Conservation (phyloP, 2,329 filamentous ascomycete species). For the Aspergillus arachidicola region DNA sequence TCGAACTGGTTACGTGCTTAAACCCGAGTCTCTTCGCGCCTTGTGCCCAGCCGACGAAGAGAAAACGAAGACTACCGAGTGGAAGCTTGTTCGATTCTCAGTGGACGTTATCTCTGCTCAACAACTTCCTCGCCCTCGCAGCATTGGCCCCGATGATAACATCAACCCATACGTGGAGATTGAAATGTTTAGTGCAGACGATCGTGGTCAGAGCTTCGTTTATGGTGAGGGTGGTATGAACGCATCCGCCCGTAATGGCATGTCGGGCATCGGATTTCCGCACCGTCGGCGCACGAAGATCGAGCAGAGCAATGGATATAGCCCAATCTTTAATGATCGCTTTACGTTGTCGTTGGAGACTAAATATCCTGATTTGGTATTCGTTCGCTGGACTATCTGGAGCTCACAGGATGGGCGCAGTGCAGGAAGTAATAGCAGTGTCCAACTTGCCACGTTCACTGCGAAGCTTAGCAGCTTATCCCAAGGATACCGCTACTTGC, state of each 20-base stretch:
- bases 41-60: slow-evolving; percentile 27
- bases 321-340: slow-evolving; percentile 80
- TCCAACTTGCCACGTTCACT: slow-evolving; percentile 81
- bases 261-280: slow-evolving; percentile 70
- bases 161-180: slow-evolving; percentile 95
- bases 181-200: slow-evolving; percentile 91
- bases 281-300: slow-evolving; percentile 79
- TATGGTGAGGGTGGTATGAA: slow-evolving; percentile 68
- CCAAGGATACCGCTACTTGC: slow-evolving; percentile 89
- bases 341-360: slow-evolving; percentile 84
- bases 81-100: slow-evolving; percentile 80
- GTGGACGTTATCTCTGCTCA: slow-evolving; percentile 93
- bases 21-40: slow-evolving; percentile 77
- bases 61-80: slow-evolving; percentile 64
- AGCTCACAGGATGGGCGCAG: slow-evolving; percentile 77
- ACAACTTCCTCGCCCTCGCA: slow-evolving; percentile 82
- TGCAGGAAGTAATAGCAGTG: slow-evolving; percentile 63
- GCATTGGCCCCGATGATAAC: slow-evolving; percentile 69
- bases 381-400: slow-evolving; percentile 90
- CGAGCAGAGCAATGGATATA: slow-evolving; percentile 87
- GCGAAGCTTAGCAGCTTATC: slow-evolving; percentile 88
- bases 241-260: slow-evolving; percentile 64
- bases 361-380: slow-evolving; percentile 91
- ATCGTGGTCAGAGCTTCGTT: slow-evolving; percentile 76
- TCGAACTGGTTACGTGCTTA: slow-evolving; percentile 87